Evolutionary conservation across 2,329 filamentous ascomycete genomes (phyloP), one percentile per base, ranked within the genome.

Genomic region (Colletotrichum zoysiae): DNA sequence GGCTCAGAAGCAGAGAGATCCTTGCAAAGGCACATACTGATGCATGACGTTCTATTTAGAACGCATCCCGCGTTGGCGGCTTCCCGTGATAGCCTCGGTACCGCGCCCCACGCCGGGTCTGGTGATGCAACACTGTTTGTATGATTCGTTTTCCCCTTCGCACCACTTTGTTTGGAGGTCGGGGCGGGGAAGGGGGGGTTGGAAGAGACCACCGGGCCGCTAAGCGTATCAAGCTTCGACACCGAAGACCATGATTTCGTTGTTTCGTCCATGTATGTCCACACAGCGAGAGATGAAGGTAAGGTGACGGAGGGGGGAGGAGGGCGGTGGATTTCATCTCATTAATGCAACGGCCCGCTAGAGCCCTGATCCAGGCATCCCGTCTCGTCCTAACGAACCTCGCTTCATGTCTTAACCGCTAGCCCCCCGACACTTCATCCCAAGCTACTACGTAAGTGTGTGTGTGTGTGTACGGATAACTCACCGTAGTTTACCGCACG

Each of bases 401-500:
- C 20, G 40, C 35, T 61, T 50, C 59, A 35, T 40, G 59, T 50
- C 59, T 57, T 23, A 35, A 62, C 48, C 53, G 26, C 40, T 38
- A 23, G 33, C 33, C 40, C 40, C 33, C 18, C 51, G 44, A 23
- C 44, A 42, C 6, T n/a, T 44, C 40, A 42, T 58, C 68, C 42
- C 64, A 16, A 23, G 44, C 40, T 35, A 30, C 30, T 30, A 30
- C 30, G 30, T 30, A 8, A 14, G 1, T 11, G 48, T 5, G 30
- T 30, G 30, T 30, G 30, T 30, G 30, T 30, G 30, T 30, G 30
- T 30, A 30, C 30, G 30, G 30, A 30, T 18, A 11, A 35, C 56
- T 60, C 63, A 67, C 67, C 63, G 63, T 57, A 48, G 46, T 40
- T 61, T 33, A 56, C 57, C 64, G 68, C 68, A 57, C 64, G 58